Conservation (phyloP, 2,329 filamentous ascomycete genomes). For the Aspergillus sp. region DNA sequence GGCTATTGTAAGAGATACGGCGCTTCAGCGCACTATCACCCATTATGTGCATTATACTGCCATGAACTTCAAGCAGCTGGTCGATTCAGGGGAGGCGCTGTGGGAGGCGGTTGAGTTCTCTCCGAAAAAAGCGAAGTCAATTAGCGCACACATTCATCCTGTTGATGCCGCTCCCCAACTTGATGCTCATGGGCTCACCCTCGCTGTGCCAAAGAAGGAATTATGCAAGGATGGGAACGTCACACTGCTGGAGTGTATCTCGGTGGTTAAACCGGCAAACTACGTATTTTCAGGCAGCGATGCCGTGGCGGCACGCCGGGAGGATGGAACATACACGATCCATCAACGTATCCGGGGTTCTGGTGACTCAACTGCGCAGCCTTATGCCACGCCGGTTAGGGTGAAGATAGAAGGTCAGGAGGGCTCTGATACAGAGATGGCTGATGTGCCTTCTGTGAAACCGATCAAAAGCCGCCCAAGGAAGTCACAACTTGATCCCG, state of each 20-base stretch:
- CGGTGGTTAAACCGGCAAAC: slow-evolving; percentile 32
- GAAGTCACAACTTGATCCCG: slow-evolving; percentile 20
- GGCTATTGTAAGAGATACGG: slow-evolving; percentile 57
- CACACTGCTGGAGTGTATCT: slow-evolving; percentile 46
- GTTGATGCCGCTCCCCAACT: slow-evolving; percentile 37
- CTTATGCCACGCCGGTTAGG: slow-evolving; percentile 19
- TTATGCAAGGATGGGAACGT: slow-evolving; percentile 45
- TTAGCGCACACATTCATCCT: slow-evolving; percentile 29
- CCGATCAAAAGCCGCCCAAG: slow-evolving; percentile 7
- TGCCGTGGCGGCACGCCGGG: slow-evolving; percentile 28
- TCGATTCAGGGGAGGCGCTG: slow-evolving; percentile 50
- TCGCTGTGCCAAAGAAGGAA: slow-evolving; percentile 34
- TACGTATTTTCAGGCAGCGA: slow-evolving; percentile 40
- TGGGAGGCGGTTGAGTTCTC: slow-evolving; percentile 56
- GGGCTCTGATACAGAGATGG: slow-evolving; percentile 12
- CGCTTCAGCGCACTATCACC: slow-evolving; percentile 48
- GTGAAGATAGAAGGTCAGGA: slow-evolving; percentile 18
- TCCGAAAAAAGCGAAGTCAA: slow-evolving; percentile 34
- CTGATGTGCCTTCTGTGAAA: slow-evolving; percentile 8
- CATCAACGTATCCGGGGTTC: background rate
- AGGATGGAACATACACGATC: slow-evolving; percentile 32
- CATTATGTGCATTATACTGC: slow-evolving; percentile 60
- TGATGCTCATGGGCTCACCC: slow-evolving; percentile 53
- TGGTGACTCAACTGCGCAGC: slow-evolving; percentile 16
- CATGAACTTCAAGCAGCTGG: slow-evolving; percentile 55